Evolutionary conservation across 352 stramenopile genomes (phyloP).

Genomic region (Phytophthora pinifolia): DNA sequence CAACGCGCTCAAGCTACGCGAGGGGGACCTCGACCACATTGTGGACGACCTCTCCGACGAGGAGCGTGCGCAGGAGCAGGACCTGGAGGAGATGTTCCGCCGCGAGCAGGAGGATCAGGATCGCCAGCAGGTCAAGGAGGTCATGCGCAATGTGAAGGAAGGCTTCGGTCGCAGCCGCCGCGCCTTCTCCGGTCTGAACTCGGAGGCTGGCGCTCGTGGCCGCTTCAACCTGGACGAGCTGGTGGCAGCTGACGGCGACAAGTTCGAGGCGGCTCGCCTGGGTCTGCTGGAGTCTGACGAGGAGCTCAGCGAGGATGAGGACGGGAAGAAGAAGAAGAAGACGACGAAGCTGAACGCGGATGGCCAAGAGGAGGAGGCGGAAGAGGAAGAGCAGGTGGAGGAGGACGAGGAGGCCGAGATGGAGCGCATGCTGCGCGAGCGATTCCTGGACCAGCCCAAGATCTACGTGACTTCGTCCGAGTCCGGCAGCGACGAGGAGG

Average conservation of each 20-base stretch:
- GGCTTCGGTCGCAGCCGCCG: slow-evolving; percentile 84
- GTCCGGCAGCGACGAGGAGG: slow-evolving; percentile 63
- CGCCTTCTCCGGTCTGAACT: slow-evolving; percentile 58
- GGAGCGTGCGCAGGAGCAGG: slow-evolving; percentile 59
- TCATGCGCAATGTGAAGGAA: slow-evolving; percentile 90
- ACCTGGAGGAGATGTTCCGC: slow-evolving; percentile 78
- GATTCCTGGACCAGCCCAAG: slow-evolving; percentile 74
- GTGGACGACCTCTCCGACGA: slow-evolving; percentile 87
- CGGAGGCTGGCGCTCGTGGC: slow-evolving; percentile 58
- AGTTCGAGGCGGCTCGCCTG: slow-evolving; percentile 73
- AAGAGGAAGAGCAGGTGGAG: slow-evolving; percentile 28
- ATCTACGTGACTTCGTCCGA: slow-evolving; percentile 90
- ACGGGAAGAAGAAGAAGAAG: slow-evolving; percentile 39
- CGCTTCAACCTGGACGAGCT: slow-evolving; percentile 85
- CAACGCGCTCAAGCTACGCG: slow-evolving; percentile 67
- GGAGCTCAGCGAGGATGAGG: slow-evolving; percentile 60
- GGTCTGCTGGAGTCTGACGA: slow-evolving; percentile 83
- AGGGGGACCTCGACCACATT: slow-evolving; percentile 84
- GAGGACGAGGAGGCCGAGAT: slow-evolving; percentile 84
- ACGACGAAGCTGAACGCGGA: slow-evolving; percentile 31
- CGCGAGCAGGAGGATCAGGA: slow-evolving; percentile 69
- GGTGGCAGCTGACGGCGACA: slow-evolving; percentile 76
- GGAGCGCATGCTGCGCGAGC: slow-evolving; percentile 75
- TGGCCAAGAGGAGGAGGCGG: slow-evolving; percentile 34
- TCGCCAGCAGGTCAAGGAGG: slow-evolving; percentile 71